Percentiles rank a stretch among this genome's conserved stretches.
Evolutionary conservation across 129 eudicot species (phyloP).

Genomic region (Apium graveolens): DNA sequence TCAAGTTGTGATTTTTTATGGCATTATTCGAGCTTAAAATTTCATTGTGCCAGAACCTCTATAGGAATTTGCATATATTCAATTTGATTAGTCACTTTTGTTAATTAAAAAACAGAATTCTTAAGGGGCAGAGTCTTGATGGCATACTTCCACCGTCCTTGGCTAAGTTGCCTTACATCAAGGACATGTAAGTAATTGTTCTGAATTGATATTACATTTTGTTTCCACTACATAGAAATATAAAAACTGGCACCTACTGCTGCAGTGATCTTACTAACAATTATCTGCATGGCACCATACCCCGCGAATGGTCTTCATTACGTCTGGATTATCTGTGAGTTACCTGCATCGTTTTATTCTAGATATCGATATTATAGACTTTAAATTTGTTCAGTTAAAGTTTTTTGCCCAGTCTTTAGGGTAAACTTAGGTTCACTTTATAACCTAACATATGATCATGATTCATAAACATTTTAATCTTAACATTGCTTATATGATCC

Average conservation of each 20-base stretch:
- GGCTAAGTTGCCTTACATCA: not conserved
- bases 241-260: constrained; percentile 4
- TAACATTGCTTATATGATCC: not conserved
- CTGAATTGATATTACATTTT: not conserved
- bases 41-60: not conserved
- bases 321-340: not conserved
- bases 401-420: not conserved
- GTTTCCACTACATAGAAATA: not conserved
- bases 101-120: not conserved
- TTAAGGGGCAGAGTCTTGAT: not conserved
- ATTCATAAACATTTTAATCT: not conserved
- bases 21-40: not conserved
- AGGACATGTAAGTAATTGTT: not conserved
- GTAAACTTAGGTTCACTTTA: not conserved
- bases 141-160: not conserved
- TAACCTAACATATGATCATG: not conserved
- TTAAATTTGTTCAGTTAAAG: not conserved
- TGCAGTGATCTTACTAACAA: constrained; percentile 46
- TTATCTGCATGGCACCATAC: constrained; percentile 61
- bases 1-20: not conserved
- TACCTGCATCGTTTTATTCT: not conserved
- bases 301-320: constrained; percentile 55
- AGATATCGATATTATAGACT: not conserved
- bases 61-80: not conserved
- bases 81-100: not conserved